Conservation (phyloP, 2,329 filamentous ascomycete genomes). For the Leptographium flavum region DNA sequence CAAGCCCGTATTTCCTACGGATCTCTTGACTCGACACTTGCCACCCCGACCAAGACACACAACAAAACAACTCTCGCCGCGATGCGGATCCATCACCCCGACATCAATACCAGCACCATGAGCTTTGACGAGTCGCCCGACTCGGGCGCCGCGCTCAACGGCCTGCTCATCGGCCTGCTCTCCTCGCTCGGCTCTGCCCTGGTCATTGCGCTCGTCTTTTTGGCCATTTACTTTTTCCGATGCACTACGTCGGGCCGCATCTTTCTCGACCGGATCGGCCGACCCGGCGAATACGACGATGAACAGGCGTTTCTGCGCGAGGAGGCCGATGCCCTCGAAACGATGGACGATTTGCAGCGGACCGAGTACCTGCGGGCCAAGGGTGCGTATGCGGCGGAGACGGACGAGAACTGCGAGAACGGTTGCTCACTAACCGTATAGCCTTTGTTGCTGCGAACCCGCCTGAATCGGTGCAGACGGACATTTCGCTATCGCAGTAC, state of each 20-base stretch:
- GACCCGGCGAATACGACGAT: constrained; percentile 94
- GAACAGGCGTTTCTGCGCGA: constrained; percentile 89
- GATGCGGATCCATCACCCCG: too few relatives aligned
- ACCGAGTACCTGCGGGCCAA: constrained; percentile 90
- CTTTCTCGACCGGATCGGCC: constrained; percentile 79
- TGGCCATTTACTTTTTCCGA: constrained; percentile 83
- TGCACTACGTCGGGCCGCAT: constrained; percentile 82
- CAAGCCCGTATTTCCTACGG: background rate
- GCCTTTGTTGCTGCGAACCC: constrained; percentile 91
- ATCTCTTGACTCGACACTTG: background rate
- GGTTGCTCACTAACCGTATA: background rate
- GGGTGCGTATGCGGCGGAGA: constrained; percentile 43
- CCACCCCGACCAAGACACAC: too few relatives aligned
- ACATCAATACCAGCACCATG: background rate
- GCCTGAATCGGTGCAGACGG: constrained; percentile 86
- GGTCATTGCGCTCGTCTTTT: constrained; percentile 64
- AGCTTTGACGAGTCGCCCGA: constrained; percentile 2
- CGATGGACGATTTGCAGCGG: constrained; percentile 86
- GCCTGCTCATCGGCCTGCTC: constrained; percentile 86
- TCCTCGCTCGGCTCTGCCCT: constrained; percentile 88
- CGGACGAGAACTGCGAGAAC: too few relatives aligned
- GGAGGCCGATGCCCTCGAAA: constrained; percentile 86
- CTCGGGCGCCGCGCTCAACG: constrained; percentile 32
- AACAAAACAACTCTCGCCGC: too few relatives aligned
- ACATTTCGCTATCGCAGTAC: constrained; percentile 95